Percentiles rank a stretch among this genome's conserved stretches.
These are phyloP conservation scores for Panicum miliaceum DNA, from an alignment of 176 grass and related monocot species.

Conservation along the genomic window DNA sequence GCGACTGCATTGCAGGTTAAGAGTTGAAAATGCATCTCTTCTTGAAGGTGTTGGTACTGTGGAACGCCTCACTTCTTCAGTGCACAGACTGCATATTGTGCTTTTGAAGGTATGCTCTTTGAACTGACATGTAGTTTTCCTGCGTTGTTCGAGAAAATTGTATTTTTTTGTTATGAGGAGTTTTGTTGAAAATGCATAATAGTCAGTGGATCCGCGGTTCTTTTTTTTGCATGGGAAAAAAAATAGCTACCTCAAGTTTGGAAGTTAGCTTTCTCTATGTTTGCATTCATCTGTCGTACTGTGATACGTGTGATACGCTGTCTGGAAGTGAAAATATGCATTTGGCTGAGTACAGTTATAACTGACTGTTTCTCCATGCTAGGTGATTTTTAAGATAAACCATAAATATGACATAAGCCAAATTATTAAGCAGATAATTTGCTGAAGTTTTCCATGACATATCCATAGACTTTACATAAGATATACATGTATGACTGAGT, in stretches of 20 bases:
- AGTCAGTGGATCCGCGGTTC: neutral
- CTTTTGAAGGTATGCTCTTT: conserved; percentile 71
- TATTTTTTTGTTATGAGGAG: neutral
- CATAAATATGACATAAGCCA: neutral
- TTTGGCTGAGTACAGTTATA: neutral
- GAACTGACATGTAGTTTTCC: neutral
- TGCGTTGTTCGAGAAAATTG: too few species aligned
- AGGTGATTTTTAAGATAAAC: neutral
- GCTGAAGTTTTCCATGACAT: neutral
- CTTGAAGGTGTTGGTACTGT: conserved; percentile 75
- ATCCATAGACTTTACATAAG: neutral
- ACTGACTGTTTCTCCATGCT: neutral
- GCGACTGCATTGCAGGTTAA: conserved; percentile 60
- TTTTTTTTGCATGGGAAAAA: conserved; percentile 5
- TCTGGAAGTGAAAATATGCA: neutral
- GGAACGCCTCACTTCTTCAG: conserved; percentile 75
- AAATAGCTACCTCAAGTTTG: neutral
- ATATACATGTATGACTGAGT: neutral
- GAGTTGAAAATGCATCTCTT: conserved; percentile 86
- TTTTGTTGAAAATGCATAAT: too few species aligned
- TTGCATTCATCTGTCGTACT: neutral
- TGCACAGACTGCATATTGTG: conserved; percentile 76
- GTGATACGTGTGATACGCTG: neutral
- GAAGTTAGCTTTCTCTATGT: neutral
- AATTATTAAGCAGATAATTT: neutral